A percentile compares a stretch with the other conserved stretches of the same genome.
Conservation (phyloP, 2,329 filamentous ascomycete genomes). For the Alternaria angustiovoidea region DNA sequence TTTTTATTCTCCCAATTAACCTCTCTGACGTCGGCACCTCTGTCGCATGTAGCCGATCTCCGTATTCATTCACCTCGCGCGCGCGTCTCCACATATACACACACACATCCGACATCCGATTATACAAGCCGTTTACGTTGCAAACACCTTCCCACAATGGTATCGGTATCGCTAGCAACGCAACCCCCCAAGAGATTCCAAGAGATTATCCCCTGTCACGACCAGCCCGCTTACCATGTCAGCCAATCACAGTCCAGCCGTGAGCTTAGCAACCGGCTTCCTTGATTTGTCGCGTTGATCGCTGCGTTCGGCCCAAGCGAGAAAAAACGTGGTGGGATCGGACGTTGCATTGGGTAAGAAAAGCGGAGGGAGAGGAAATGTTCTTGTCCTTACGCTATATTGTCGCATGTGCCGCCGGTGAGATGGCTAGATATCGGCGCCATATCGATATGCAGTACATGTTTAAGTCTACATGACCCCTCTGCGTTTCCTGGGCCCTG, state of each 20-base stretch:
- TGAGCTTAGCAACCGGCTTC: neutral
- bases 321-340: conserved; percentile 5
- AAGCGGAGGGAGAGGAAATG: too few relatives aligned
- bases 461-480: neutral
- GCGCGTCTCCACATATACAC: neutral
- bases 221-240: conserved; percentile 1
- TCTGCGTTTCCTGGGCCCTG: too few relatives aligned
- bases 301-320: neutral
- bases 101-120: neutral
- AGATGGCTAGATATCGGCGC: neutral
- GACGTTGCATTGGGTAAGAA: conserved; percentile 8
- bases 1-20: neutral
- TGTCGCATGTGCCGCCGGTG: too few relatives aligned
- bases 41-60: neutral
- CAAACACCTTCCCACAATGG: neutral
- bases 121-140: neutral
- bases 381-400: too few relatives aligned
- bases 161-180: neutral
- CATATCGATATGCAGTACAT: neutral
- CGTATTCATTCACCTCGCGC: neutral
- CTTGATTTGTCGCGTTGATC: conserved; percentile 3
- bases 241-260: conserved; percentile 8
- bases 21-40: neutral
- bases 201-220: neutral
- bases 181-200: conserved; percentile 7